Evolutionary conservation across 768 basidiomycete species (phyloP).

Genomic region (Myochromella boudieri): DNA sequence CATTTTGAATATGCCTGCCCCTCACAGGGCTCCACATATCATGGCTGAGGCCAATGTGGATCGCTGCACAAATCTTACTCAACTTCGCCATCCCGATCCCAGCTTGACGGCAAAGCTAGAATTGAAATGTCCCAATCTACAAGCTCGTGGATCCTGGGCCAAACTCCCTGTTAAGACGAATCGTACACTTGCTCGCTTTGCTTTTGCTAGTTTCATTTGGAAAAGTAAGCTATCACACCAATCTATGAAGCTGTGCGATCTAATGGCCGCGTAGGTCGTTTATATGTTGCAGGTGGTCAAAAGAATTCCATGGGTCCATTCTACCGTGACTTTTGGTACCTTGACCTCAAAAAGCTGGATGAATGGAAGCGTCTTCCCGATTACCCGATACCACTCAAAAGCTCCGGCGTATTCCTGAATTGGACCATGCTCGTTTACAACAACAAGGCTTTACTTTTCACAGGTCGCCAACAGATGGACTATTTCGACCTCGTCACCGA

Average conservation of each 20-base stretch:
- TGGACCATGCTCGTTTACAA: constrained; percentile 26
- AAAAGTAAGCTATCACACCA: no score
- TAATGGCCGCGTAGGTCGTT: constrained; percentile 19
- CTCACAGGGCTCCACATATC: constrained; percentile 14
- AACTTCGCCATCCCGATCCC: constrained; percentile 30
- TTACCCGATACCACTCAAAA: constrained; percentile 21
- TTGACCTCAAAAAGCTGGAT: constrained; percentile 24
- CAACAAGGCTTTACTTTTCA: constrained; percentile 36
- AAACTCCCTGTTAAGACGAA: constrained; percentile 22
- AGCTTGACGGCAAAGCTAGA: constrained; percentile 12
- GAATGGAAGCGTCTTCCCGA: constrained; percentile 26
- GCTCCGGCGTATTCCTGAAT: constrained; percentile 18
- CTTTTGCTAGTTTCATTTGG: constrained; percentile 28
- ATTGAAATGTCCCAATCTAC: constrained; percentile 20
- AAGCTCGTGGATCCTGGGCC: constrained; percentile 36
- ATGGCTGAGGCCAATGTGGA: constrained; percentile 5
- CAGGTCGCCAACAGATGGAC: constrained; percentile 26
- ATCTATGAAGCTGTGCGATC: no score
- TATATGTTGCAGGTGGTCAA: constrained; percentile 30
- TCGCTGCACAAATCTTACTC: constrained; percentile 2
- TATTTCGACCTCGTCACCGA: constrained; percentile 36
- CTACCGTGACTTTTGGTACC: constrained; percentile 26
- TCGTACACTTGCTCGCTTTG: constrained; percentile 15
- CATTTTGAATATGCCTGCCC: constrained; percentile 10
- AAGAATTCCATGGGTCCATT: constrained; percentile 22